A percentile compares a stretch with the other conserved stretches of the same genome.
Evolutionary conservation across 164 flowering plant genomes (phyloP).

Genomic region (Piper betle): DNA sequence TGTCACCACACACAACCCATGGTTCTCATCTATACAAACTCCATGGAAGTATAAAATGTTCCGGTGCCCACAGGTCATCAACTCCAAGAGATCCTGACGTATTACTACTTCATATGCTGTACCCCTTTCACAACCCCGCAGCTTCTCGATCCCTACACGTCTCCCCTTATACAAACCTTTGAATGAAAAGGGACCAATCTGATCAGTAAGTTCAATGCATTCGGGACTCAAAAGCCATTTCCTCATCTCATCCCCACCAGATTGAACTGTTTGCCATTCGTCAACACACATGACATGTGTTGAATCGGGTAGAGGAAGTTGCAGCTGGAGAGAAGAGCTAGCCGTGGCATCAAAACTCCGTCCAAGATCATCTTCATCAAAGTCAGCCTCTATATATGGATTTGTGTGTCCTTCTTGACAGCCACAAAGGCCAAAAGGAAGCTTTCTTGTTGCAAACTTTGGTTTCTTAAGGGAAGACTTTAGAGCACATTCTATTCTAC

Average conservation of each 20-base stretch:
- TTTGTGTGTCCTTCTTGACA: constrained; percentile 66
- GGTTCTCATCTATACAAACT: constrained; percentile 62
- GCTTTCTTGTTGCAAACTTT: constrained; percentile 46
- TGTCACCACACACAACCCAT: constrained; percentile 77
- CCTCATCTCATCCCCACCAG: constrained; percentile 56
- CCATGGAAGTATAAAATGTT: constrained; percentile 69
- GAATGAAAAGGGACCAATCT: constrained; percentile 50
- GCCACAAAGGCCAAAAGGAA: constrained; percentile 88
- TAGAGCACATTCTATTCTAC: constrained; percentile 50
- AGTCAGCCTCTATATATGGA: constrained; percentile 36
- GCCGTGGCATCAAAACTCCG: constrained; percentile 26
- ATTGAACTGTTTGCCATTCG: constrained; percentile 80
- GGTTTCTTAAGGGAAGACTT: constrained; percentile 58
- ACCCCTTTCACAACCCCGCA: constrained; percentile 89
- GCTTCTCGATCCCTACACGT: constrained; percentile 59
- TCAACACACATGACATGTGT: constrained; percentile 52
- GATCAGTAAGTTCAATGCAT: constrained; percentile 61
- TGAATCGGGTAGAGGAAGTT: constrained; percentile 44
- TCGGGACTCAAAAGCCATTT: constrained; percentile 73
- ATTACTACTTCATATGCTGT: constrained; percentile 61
- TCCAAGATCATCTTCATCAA: constrained; percentile 37
- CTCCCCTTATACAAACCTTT: constrained; percentile 73
- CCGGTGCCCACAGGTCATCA: constrained; percentile 90
- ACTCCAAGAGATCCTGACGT: constrained; percentile 63
- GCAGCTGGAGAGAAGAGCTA: constrained; percentile 22